Conservation (phyloP, 75 land plant species). For the Sequoiadendron giganteum region DNA sequence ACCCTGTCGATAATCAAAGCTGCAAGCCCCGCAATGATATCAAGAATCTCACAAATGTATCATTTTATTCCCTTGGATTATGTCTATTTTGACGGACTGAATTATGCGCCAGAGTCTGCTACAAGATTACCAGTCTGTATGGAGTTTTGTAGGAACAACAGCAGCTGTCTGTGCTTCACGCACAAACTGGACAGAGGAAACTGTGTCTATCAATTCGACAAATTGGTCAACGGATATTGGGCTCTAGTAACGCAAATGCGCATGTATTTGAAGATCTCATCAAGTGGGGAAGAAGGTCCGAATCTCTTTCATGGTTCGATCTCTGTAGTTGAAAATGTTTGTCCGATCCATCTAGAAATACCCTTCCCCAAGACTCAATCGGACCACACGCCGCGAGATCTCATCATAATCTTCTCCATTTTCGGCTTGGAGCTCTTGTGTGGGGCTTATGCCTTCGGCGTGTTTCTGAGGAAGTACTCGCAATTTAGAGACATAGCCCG, state of each 20-base stretch:
- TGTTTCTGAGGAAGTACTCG: too few relatives aligned
- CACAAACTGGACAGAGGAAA: slow-evolving; percentile 18
- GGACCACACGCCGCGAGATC: too few relatives aligned
- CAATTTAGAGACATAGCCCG: too few relatives aligned
- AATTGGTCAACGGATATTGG: slow-evolving; percentile 38
- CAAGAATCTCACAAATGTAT: background rate
- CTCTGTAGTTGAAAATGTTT: slow-evolving; percentile 21
- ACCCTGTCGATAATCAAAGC: background rate
- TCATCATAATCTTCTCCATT: too few relatives aligned
- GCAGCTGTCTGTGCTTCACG: slow-evolving; percentile 33
- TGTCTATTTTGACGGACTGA: slow-evolving; percentile 27
- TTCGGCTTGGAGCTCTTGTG: too few relatives aligned
- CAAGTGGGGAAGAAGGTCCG: slow-evolving; percentile 1
- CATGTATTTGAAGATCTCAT: slow-evolving; percentile 31
- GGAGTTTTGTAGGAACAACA: slow-evolving; percentile 12
- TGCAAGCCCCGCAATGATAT: background rate
- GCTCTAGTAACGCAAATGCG: slow-evolving; percentile 34
- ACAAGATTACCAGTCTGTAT: slow-evolving; percentile 18
- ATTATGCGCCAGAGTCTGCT: background rate
- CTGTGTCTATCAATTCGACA: slow-evolving; percentile 21
- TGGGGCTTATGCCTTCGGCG: too few relatives aligned
- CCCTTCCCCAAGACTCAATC: too few relatives aligned
- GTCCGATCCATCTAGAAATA: background rate
- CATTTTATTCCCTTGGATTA: slow-evolving; percentile 25
- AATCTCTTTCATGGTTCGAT: slow-evolving; percentile 37